Evolutionary conservation across 441 rosid species (phyloP).

Genomic region (Adansonia madagascariensis): DNA sequence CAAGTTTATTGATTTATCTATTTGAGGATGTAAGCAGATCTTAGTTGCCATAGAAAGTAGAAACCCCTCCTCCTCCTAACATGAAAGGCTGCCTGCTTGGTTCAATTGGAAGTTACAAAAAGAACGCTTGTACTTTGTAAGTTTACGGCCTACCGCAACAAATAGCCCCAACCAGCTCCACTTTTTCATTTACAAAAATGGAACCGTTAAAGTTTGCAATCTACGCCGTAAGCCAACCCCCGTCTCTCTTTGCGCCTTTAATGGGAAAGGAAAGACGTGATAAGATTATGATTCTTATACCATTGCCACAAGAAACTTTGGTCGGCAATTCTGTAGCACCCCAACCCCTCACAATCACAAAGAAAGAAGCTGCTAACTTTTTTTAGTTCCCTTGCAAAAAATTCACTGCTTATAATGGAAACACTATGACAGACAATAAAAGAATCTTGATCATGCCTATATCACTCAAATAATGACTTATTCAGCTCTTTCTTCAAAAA

Average conservation of each 20-base stretch:
- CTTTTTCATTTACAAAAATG: background rate
- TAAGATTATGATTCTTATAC: slow-evolving; percentile 36
- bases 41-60: too few relatives aligned
- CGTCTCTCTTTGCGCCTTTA: slow-evolving; percentile 22
- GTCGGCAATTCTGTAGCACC: slow-evolving; percentile 34
- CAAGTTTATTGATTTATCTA: too few relatives aligned
- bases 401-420: slow-evolving; percentile 1
- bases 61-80: background rate
- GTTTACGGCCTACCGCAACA: background rate
- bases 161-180: background rate
- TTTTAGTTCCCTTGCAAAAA: background rate
- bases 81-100: too few relatives aligned
- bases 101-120: background rate
- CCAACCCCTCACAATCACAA: background rate
- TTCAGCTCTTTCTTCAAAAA: background rate
- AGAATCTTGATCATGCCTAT: background rate
- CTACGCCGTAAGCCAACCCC: slow-evolving; percentile 12
- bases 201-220: slow-evolving; percentile 22
- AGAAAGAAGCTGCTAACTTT: background rate
- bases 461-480: background rate
- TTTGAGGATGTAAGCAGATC: too few relatives aligned
- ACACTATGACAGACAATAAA: background rate
- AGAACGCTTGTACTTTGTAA: background rate
- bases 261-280: slow-evolving; percentile 9
- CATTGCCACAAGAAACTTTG: slow-evolving; percentile 36